Evolutionary conservation across 75 land plant species (phyloP).

Genomic region (Cryptomeria japonica): DNA sequence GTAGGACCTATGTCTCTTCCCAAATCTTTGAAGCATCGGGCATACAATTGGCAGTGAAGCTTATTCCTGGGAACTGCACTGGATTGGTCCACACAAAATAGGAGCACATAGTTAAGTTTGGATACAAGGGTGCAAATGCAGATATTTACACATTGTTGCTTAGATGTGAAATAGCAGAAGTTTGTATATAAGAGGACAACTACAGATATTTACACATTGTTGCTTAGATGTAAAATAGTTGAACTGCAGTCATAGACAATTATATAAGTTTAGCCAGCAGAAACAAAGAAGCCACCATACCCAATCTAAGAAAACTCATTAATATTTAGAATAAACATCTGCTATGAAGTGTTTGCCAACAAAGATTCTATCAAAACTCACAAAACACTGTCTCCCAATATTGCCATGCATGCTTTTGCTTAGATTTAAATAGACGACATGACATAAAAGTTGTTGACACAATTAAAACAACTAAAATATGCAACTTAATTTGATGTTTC

Average conservation of each 20-base stretch:
- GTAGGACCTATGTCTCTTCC: conserved; percentile 29
- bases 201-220: no score
- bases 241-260: no score
- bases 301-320: neutral
- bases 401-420: neutral
- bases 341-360: neutral
- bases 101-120: neutral
- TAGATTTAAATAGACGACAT: neutral
- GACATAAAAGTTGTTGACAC: neutral
- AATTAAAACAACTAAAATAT: neutral
- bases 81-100: conserved; percentile 2
- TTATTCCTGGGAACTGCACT: conserved; percentile 13
- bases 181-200: no score
- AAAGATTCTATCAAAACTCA: neutral
- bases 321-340: neutral
- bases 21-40: neutral
- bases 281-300: neutral
- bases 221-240: no score
- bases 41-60: neutral
- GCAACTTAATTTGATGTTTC: neutral
- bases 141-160: neutral
- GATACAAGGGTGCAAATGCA: neutral
- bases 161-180: neutral
- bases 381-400: neutral
- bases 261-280: neutral